Evolutionary conservation across 306 rosid genomes (phyloP).

Genomic region (Lathyrus aphaca): DNA sequence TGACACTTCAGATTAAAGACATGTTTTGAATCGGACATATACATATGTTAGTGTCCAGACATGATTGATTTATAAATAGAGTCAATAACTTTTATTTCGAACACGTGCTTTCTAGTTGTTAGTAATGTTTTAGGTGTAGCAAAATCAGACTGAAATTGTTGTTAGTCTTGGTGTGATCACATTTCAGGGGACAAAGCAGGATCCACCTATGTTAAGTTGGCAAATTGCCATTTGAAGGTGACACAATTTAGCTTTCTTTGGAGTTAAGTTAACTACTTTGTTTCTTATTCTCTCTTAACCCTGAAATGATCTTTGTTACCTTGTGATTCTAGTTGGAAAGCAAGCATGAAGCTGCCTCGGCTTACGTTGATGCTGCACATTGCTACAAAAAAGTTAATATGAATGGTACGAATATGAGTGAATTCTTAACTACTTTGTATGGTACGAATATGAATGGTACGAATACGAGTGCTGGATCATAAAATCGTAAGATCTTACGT

Average conservation of each 20-base stretch:
- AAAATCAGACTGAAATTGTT: constrained; percentile 25
- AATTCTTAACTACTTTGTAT: no score
- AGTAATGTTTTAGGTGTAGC: background rate
- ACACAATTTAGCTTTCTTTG: background rate
- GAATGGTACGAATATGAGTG: constrained; percentile 51
- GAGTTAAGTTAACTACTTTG: background rate
- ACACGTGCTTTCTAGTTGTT: background rate
- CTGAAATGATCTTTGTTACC: constrained; percentile 23
- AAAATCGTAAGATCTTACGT: no score
- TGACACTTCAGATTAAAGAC: background rate
- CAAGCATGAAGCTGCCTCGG: constrained; percentile 93
- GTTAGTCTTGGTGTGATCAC: constrained; percentile 25
- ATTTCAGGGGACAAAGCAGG: constrained; percentile 94
- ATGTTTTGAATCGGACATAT: background rate
- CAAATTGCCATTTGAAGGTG: constrained; percentile 89
- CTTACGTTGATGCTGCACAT: constrained; percentile 91
- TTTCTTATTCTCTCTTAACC: background rate
- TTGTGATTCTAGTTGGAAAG: constrained; percentile 67
- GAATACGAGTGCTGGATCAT: background rate
- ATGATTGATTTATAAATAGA: no score
- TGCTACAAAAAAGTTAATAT: constrained; percentile 75
- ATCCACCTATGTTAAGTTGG: constrained; percentile 71
- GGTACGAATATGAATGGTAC: constrained; percentile 66
- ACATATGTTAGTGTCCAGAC: no score
- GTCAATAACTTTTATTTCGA: no score